Percentiles rank a stretch among this genome's conserved stretches.
Conservation (phyloP, 2,329 filamentous ascomycete genomes). For the Xylariaceae sp. region DNA sequence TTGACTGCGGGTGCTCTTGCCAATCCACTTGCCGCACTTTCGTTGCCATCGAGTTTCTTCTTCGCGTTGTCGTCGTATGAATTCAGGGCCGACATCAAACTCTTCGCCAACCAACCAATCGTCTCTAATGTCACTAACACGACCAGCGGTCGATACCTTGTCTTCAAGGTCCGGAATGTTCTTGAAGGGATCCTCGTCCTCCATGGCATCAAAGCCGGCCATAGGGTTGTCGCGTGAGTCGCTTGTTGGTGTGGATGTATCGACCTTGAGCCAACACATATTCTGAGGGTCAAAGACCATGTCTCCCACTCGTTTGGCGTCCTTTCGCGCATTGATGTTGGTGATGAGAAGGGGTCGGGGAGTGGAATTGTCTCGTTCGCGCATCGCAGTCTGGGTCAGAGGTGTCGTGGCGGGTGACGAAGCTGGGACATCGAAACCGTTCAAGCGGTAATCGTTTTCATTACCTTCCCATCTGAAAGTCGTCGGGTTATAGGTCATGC, state of each 20-base stretch:
- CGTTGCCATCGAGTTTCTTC: slow-evolving; percentile 90
- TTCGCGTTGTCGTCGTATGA: slow-evolving; percentile 81
- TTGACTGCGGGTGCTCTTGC: slow-evolving; percentile 41
- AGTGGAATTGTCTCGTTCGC: slow-evolving; percentile 58
- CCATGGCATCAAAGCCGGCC: slow-evolving; percentile 66
- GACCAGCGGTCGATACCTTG: slow-evolving; percentile 47
- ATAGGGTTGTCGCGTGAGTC: slow-evolving; percentile 55
- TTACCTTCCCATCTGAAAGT: slow-evolving; percentile 95
- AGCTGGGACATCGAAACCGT: slow-evolving; percentile 68
- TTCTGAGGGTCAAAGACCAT: slow-evolving; percentile 98
- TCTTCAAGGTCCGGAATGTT: slow-evolving; percentile 93
- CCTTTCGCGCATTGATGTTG: slow-evolving; percentile 79
- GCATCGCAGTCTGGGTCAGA: slow-evolving; percentile 40
- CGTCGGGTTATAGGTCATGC: slow-evolving; percentile 91
- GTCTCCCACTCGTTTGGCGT: slow-evolving; percentile 89
- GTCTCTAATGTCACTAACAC: slow-evolving; percentile 63
- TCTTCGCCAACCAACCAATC: slow-evolving; percentile 91
- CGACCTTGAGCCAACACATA: slow-evolving; percentile 95
- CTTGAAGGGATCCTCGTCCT: slow-evolving; percentile 91
- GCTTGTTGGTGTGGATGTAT: slow-evolving; percentile 44
- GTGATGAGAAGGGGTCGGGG: slow-evolving; percentile 81
- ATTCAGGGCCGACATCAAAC: slow-evolving; percentile 95
- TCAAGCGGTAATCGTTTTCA: slow-evolving; percentile 66
- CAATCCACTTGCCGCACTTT: slow-evolving; percentile 84
- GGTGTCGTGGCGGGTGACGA: slow-evolving; percentile 54